Evolutionary conservation across 2,329 filamentous ascomycete genomes (phyloP).

Genomic region (Apiospora marii): DNA sequence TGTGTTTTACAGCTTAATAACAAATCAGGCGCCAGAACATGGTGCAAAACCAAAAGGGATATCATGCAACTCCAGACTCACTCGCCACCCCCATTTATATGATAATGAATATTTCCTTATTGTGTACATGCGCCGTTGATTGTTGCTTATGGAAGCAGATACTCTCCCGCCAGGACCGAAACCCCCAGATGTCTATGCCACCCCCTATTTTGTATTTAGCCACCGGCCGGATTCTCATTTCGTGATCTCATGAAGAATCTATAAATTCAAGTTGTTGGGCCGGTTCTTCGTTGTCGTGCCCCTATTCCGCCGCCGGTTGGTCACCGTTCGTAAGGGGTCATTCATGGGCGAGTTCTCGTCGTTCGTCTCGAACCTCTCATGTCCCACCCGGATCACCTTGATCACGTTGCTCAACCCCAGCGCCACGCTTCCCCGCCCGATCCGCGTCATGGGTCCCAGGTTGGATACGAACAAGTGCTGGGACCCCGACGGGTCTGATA

Average conservation of each 20-base stretch:
- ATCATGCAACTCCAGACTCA: slow-evolving; percentile 24
- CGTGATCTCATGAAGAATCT: slow-evolving; percentile 5
- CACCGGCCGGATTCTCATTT: background rate
- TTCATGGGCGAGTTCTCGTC: slow-evolving; percentile 38
- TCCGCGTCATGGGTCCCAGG: slow-evolving; percentile 68
- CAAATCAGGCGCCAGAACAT: background rate
- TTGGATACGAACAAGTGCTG: slow-evolving; percentile 70
- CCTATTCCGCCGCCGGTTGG: slow-evolving; percentile 44
- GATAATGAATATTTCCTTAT: background rate
- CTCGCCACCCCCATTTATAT: slow-evolving; percentile 15
- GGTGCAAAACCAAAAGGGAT: slow-evolving; percentile 9
- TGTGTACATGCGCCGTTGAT: slow-evolving; percentile 6
- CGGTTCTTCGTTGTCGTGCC: background rate
- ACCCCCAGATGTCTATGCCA: background rate
- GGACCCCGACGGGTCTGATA: slow-evolving; percentile 48
- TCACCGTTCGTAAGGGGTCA: slow-evolving; percentile 47
- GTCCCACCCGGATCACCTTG: slow-evolving; percentile 73
- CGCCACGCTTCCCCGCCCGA: slow-evolving; percentile 72
- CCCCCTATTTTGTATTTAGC: background rate
- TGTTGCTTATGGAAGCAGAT: background rate
- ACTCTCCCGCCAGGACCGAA: background rate
- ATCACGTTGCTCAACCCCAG: slow-evolving; percentile 77
- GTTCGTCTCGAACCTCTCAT: slow-evolving; percentile 66
- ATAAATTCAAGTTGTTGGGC: background rate
- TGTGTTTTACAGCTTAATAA: background rate